Evolutionary conservation across 2,329 filamentous ascomycete genomes (phyloP), one percentile per base, ranked within the genome.

Genomic region (Parascedosporium putredinis): DNA sequence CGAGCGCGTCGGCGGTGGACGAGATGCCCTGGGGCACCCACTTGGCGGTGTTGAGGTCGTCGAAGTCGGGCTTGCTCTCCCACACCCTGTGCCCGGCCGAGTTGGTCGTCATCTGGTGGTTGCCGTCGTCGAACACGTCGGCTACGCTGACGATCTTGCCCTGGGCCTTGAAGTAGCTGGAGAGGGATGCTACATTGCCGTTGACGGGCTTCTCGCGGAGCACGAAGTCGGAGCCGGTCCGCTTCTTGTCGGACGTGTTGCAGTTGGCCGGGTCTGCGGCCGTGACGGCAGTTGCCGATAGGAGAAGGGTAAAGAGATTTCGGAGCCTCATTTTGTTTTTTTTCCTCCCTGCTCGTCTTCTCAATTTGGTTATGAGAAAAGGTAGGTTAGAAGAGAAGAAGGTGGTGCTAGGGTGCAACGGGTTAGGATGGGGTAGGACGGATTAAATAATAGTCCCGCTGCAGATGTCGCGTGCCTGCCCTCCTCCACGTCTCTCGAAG

Each of bases 1-100:
- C 58, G 14, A 58, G 50, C 1, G 64, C 62, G 50, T 66, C 64
- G 2, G 58, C 60, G 1, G 64, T 62, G 22, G 60, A 60, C n/a
- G 58, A 61, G 22, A 67, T 59, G 5, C 64, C 64, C 44, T 66
- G 64, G 1, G 64, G 64, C 16, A 58, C 46, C 63, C 63, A 67
- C 50, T 65, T 62, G 3, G 47, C 55, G 0, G 63, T 66, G 25
- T 57, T 55, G 38, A 57, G 47, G 52, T 66, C 64, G 43, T 63
- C 58, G 29, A 57, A 60, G 34, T 58, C 59, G 16, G 51, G 9
- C 9, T 40, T 53, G 4, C 52, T 31, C 44, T 59, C 51, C 58
- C 58, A 61, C 9, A 53, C 42, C 1, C 42, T 51, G 14, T 54
- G 56, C 3, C 49, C 52, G 8, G 45, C 38, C 1, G 45, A 34